Percentiles rank a stretch among this genome's conserved stretches.
phyloP scores from a whole-genome alignment of 2,329 filamentous ascomycete species.

The Cephalotrichum gorgonifer region DNA sequence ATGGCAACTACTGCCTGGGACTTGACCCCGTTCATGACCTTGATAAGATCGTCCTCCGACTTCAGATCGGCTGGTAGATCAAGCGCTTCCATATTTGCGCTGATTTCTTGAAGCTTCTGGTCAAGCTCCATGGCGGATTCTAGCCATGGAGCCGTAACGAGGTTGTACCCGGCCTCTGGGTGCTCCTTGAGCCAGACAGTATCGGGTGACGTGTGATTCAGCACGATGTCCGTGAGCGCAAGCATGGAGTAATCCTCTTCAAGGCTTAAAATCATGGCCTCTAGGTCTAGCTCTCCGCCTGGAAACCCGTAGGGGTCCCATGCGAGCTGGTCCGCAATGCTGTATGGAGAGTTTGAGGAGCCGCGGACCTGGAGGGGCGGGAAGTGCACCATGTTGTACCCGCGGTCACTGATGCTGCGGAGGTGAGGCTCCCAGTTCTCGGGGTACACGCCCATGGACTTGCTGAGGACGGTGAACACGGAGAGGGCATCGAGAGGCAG shows the following conservation, averaged over 20 bases:
- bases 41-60: constrained; percentile 59
- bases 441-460: constrained; percentile 94
- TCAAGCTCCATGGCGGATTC: constrained; percentile 54
- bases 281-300: constrained; percentile 71
- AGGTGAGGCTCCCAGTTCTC: constrained; percentile 85
- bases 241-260: constrained; percentile 77
- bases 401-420: constrained; percentile 74
- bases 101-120: constrained; percentile 60
- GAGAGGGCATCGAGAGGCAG: constrained; percentile 81
- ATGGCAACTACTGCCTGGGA: constrained; percentile 66
- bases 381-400: constrained; percentile 99
- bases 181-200: constrained; percentile 90
- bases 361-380: constrained; percentile 86
- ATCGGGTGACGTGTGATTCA: constrained; percentile 96
- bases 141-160: constrained; percentile 76
- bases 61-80: constrained; percentile 68
- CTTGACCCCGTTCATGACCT: constrained; percentile 78
- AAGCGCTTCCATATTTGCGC: constrained; percentile 58
- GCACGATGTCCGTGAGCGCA: constrained; percentile 89
- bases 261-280: constrained; percentile 67
- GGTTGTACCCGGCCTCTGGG: constrained; percentile 90
- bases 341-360: constrained; percentile 91
- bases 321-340: constrained; percentile 80
- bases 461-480: constrained; percentile 89
- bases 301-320: constrained; percentile 82